Percentiles rank a stretch among this genome's conserved stretches.
Conservation (phyloP, 164 flowering plant species). For the Warburgia ugandensis region DNA sequence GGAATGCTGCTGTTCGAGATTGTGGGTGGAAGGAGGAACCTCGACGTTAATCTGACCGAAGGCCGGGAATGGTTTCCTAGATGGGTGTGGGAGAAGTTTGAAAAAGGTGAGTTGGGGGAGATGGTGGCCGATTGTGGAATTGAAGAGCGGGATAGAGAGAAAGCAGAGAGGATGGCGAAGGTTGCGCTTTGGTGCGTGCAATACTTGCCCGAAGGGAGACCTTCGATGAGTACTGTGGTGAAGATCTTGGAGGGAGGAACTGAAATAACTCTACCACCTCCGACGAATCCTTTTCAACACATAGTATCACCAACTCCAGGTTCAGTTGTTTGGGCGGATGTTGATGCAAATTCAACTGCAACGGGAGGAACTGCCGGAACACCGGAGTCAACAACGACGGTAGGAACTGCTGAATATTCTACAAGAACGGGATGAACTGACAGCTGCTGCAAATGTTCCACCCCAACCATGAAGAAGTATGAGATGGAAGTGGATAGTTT, state of each 20-base stretch:
- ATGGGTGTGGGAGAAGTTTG: slow-evolving; percentile 3
- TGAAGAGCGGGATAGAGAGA: background rate
- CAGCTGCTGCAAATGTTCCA: background rate
- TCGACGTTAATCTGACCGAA: background rate
- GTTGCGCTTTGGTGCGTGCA: background rate
- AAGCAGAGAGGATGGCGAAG: background rate
- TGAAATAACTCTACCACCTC: background rate
- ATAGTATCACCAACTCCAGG: background rate
- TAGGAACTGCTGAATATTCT: too few species aligned
- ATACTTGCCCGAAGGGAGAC: background rate
- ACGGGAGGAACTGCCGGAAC: too few species aligned
- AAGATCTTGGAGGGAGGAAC: slow-evolving; percentile 1
- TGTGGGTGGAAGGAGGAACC: background rate
- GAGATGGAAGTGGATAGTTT: background rate
- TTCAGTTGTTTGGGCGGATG: background rate
- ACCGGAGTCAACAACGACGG: too few species aligned
- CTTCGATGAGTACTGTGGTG: slow-evolving; percentile 2
- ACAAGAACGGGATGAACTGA: too few species aligned
- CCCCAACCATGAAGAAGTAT: background rate
- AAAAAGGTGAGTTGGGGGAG: background rate
- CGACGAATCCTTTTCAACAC: background rate
- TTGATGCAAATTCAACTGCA: background rate
- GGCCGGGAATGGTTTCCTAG: background rate
- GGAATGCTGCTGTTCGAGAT: slow-evolving; percentile 7
- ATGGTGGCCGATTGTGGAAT: background rate